Conservation (phyloP, 805 yeast species). For the Starmerella roubikii region DNA sequence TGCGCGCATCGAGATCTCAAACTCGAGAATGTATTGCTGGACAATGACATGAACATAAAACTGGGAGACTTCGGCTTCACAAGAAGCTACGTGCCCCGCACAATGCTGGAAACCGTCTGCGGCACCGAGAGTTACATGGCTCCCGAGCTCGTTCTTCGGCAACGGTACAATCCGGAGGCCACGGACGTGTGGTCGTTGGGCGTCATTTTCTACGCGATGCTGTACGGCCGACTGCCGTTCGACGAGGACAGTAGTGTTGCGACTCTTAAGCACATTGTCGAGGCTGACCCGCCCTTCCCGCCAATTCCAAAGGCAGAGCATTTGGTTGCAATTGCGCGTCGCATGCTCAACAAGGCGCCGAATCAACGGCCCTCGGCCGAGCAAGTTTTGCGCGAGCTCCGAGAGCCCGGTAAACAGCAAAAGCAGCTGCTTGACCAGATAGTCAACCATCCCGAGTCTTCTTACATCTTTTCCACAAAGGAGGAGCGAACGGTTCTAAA, state of each 20-base stretch:
- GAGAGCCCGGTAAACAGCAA: slow-evolving; percentile 33
- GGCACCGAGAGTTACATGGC: slow-evolving; percentile 97
- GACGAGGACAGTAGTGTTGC: slow-evolving; percentile 61
- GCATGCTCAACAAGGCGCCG: slow-evolving; percentile 55
- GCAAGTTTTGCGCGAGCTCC: slow-evolving; percentile 39
- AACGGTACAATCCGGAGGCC: slow-evolving; percentile 60
- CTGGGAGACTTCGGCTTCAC: slow-evolving; percentile 92
- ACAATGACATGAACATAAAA: slow-evolving; percentile 68
- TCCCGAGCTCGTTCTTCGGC: slow-evolving; percentile 64
- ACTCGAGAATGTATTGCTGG: slow-evolving; percentile 65
- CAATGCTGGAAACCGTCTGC: slow-evolving; percentile 65
- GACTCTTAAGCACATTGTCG: slow-evolving; percentile 46
- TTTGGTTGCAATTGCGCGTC: slow-evolving; percentile 37
- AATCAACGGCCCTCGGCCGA: slow-evolving; percentile 42
- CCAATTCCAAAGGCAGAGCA: slow-evolving; percentile 26
- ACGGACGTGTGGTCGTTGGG: slow-evolving; percentile 91
- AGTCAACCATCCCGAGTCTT: slow-evolving; percentile 23
- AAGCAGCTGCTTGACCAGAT: slow-evolving; percentile 26
- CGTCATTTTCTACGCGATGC: slow-evolving; percentile 68
- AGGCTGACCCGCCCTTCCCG: slow-evolving; percentile 48
- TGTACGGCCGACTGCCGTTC: slow-evolving; percentile 83
- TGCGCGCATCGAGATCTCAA: slow-evolving; percentile 72
- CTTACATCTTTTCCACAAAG: slow-evolving; percentile 30
- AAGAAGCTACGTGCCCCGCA: slow-evolving; percentile 49
- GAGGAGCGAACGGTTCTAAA: slow-evolving; percentile 19